Evolutionary conservation across 2,329 filamentous ascomycete genomes (phyloP), one percentile per base, ranked within the genome.

Genomic region (Colletotrichum ledebouriae): DNA sequence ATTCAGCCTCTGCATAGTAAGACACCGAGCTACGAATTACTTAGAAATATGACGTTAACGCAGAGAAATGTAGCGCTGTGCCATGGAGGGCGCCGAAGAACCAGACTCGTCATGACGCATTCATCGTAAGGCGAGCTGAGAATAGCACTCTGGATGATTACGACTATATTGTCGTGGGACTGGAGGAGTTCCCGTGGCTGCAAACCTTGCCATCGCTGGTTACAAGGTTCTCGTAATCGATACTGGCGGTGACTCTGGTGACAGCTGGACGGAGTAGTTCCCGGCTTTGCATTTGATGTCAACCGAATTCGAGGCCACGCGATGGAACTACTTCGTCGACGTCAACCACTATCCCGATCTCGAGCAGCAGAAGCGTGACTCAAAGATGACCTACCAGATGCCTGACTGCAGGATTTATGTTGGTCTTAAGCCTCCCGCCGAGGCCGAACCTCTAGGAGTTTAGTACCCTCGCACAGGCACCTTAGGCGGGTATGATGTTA

Each of bases 81-180:
- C 49, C 55, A 6, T 50, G 55, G 34, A 39, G 29, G 15, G 29
- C 33, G n/a, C 10, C 33, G 3, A 39, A 6, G n/a, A 22, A 59
- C 13, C 41, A 55, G 13, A 3, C 42, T 44, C 61, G 65, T 17
- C 55, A 60, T 46, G 33, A 68, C 5, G 49, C 33, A 7, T 59
- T 59, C 20, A 56, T 65, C 12, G 46, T 22, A 17, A 42, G 25
- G 12, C 34, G 34, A 0, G 55, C 47, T 15, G 22, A 22, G n/a
- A 65, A 55, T 34, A 17, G 15, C 11, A 56, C 61, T 1, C 47
- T 55, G 7, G 50, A 62, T 15, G 50, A 49, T 12, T 88, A 88
- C 70, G 87, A 89, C 70, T 89, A 88, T 75, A 79, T 89, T 12
- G 80, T 89, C 10, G 83, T 89, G 34, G 87, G 87, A 5, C 86